These are phyloP conservation scores for Aaosphaeria arxii DNA, from an alignment of 2,329 filamentous ascomycete species.

Conservation along the genomic window DNA sequence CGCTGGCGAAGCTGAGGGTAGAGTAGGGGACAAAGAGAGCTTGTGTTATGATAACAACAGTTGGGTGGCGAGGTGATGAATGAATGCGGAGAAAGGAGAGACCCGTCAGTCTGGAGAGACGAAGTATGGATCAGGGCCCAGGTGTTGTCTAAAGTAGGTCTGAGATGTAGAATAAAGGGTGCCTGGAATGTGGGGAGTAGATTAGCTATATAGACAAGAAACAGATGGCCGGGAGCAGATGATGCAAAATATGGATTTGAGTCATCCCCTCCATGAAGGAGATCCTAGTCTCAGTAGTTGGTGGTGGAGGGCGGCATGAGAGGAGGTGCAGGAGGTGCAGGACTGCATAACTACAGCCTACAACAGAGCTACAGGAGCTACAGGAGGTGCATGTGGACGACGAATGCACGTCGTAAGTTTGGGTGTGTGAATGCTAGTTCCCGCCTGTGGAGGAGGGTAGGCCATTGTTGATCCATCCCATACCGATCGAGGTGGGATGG, in stretches of 20 bases:
- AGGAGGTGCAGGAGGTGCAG: background rate
- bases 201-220: too few species aligned
- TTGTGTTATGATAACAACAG: background rate
- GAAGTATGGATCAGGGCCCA: too few species aligned
- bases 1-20: constrained; percentile 3
- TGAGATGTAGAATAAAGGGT: background rate
- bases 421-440: too few species aligned
- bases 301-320: background rate
- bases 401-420: too few species aligned
- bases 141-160: background rate
- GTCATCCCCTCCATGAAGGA: too few species aligned
- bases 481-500: too few species aligned
- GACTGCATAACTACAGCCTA: background rate
- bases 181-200: too few species aligned
- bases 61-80: constrained; percentile 7
- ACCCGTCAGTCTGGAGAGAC: constrained; percentile 1
- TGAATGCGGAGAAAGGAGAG: constrained; percentile 18
- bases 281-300: background rate
- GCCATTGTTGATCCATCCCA: too few species aligned
- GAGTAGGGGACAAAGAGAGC: background rate
- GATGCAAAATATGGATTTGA: too few species aligned
- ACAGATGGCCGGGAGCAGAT: too few species aligned
- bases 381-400: too few species aligned
- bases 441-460: too few species aligned
- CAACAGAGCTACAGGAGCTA: background rate